phyloP scores from a whole-genome alignment of 257 asterid species.

The Orobanche coerulescens region DNA sequence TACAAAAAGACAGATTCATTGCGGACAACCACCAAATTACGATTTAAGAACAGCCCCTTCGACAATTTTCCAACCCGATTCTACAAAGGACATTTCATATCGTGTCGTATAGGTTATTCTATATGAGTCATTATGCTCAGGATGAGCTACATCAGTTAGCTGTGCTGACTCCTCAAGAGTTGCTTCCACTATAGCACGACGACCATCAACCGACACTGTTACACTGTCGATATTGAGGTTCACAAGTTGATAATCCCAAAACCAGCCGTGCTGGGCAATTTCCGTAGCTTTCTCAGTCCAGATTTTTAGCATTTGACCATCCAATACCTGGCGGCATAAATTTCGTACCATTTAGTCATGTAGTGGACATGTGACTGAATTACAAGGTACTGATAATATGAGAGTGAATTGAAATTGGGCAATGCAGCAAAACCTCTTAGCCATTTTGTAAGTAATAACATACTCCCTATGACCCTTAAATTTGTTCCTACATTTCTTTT shows the following conservation, averaged over 20 bases:
- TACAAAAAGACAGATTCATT: slow-evolving; percentile 27
- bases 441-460: no score
- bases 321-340: slow-evolving; percentile 59
- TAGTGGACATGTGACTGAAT: neutral
- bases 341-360: neutral
- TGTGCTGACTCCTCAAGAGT: slow-evolving; percentile 85
- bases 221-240: slow-evolving; percentile 79
- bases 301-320: slow-evolving; percentile 89
- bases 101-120: slow-evolving; percentile 70
- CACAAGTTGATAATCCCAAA: slow-evolving; percentile 66
- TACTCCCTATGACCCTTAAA: no score
- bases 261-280: slow-evolving; percentile 84
- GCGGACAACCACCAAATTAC: slow-evolving; percentile 20
- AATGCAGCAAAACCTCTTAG: no score
- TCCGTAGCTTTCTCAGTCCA: slow-evolving; percentile 85
- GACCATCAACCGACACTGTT: slow-evolving; percentile 80
- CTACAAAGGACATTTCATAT: slow-evolving; percentile 58
- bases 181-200: slow-evolving; percentile 84
- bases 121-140: slow-evolving; percentile 66
- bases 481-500: no score
- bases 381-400: slow-evolving; percentile 4
- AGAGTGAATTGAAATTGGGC: no score
- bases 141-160: slow-evolving; percentile 65
- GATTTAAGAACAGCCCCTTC: slow-evolving; percentile 94
- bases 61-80: slow-evolving; percentile 83